These are phyloP conservation scores for Suillus occidentalis DNA, from an alignment of 768 basidiomycete genomes.

Conservation along the genomic window DNA sequence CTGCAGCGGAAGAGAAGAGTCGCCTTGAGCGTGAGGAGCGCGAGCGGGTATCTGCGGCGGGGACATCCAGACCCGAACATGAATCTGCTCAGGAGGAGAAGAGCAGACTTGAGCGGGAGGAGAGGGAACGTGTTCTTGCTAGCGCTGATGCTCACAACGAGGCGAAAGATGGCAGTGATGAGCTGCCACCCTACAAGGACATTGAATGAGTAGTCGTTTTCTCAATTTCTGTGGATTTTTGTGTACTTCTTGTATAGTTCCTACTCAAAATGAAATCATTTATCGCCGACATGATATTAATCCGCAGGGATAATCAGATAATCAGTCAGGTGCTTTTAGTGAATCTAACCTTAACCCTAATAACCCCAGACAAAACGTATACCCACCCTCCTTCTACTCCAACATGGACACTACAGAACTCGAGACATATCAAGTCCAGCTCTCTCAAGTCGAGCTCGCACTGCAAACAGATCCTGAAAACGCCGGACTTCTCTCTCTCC, in stretches of 20 bases:
- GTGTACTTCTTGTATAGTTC: background rate
- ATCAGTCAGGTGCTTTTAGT: background rate
- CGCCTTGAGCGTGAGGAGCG: constrained; percentile 53
- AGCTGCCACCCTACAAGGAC: constrained; percentile 48
- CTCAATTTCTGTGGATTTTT: background rate
- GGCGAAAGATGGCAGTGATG: no score
- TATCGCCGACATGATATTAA: background rate
- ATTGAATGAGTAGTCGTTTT: constrained; percentile 17
- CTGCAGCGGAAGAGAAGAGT: constrained; percentile 67
- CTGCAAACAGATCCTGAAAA: constrained; percentile 76
- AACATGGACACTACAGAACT: constrained; percentile 69
- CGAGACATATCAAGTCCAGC: constrained; percentile 87
- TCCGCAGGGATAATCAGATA: background rate
- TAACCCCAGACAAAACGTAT: background rate
- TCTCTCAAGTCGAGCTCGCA: constrained; percentile 84
- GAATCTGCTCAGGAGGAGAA: constrained; percentile 68
- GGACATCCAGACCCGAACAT: constrained; percentile 17
- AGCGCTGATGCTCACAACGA: no score
- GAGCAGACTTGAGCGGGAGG: constrained; percentile 62
- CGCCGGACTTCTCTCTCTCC: constrained; percentile 68
- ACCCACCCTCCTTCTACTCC: background rate
- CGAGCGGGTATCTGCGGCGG: constrained; percentile 42
- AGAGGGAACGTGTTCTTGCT: constrained; percentile 53
- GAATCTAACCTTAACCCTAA: constrained; percentile 5
- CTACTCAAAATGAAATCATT: background rate